Evolutionary conservation across 768 basidiomycete genomes (phyloP).

Genomic region (Suillus subluteus): DNA sequence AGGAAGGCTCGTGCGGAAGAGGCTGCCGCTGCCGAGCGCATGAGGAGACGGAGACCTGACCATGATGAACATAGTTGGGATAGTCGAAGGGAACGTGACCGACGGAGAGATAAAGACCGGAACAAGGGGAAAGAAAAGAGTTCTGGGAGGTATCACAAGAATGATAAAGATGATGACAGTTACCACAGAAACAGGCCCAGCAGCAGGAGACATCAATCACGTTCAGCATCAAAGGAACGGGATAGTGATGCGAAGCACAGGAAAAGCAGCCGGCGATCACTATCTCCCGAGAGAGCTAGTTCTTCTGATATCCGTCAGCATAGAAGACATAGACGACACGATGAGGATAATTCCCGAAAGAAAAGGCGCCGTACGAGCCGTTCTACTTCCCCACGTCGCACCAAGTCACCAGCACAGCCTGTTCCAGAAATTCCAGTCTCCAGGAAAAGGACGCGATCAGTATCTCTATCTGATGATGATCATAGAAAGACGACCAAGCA

Average conservation of each 20-base stretch:
- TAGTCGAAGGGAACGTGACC: constrained; percentile 45
- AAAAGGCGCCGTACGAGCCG: constrained; percentile 26
- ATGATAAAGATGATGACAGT: constrained; percentile 40
- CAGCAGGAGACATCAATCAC: constrained; percentile 31
- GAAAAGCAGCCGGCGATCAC: constrained; percentile 24
- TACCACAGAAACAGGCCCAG: constrained; percentile 22
- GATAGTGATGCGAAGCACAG: constrained; percentile 22
- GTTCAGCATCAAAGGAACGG: constrained; percentile 33
- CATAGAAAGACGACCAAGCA: constrained; percentile 10
- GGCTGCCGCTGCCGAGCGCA: constrained; percentile 68
- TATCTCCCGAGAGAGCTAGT: constrained; percentile 20
- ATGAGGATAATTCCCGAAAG: constrained; percentile 21
- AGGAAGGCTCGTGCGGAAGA: constrained; percentile 73
- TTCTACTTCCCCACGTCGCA: constrained; percentile 13
- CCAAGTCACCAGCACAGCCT: constrained; percentile 20
- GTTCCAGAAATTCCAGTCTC: constrained; percentile 7
- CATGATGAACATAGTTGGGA: constrained; percentile 33
- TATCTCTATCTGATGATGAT: constrained; percentile 18
- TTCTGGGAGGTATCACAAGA: constrained; percentile 55
- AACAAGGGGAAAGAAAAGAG: constrained; percentile 50
- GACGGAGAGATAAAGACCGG: constrained; percentile 48
- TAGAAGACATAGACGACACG: constrained; percentile 29
- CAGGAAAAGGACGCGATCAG: constrained; percentile 23
- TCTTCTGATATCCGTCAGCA: constrained; percentile 21
- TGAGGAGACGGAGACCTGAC: constrained; percentile 38